Percentiles rank a stretch among this genome's conserved stretches.
These are phyloP conservation scores for Cardamine resedifolia DNA, from an alignment of 345 rosid species.

Conservation along the genomic window DNA sequence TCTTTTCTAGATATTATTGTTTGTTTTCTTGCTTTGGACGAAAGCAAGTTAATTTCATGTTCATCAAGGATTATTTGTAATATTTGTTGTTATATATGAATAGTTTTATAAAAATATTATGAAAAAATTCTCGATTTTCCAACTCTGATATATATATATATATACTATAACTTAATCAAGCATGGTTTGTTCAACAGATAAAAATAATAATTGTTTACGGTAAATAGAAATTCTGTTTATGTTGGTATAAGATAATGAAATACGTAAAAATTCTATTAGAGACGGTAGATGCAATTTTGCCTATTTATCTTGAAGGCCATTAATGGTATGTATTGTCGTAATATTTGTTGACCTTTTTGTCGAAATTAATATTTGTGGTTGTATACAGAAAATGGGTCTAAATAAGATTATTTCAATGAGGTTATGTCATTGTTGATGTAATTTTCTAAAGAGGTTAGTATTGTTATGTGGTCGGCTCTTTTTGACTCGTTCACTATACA, in stretches of 20 bases:
- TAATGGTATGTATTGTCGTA: background rate
- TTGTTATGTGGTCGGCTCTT: slow-evolving; percentile 25
- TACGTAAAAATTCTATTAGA: background rate
- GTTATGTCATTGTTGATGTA: slow-evolving; percentile 31
- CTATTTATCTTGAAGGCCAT: background rate
- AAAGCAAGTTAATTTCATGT: slow-evolving; percentile 36
- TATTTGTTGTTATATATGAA: background rate
- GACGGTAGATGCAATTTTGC: background rate
- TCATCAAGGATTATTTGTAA: slow-evolving; percentile 20
- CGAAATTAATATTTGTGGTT: background rate
- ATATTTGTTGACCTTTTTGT: slow-evolving; percentile 5
- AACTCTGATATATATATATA: background rate
- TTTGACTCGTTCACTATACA: slow-evolving; percentile 33
- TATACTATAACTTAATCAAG: background rate
- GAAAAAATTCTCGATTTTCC: background rate
- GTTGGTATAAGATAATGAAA: background rate
- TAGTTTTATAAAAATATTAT: background rate
- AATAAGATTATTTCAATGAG: background rate
- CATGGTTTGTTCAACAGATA: background rate
- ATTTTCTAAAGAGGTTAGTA: slow-evolving; percentile 11
- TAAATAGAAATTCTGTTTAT: background rate
- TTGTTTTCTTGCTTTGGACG: slow-evolving; percentile 38
- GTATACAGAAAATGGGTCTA: slow-evolving; percentile 10
- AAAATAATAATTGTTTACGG: background rate
- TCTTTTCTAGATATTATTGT: slow-evolving; percentile 35